Base-by-base conservation (phyloP, 768 basidiomycete species). In the Leccinum uliginosum region DNA sequence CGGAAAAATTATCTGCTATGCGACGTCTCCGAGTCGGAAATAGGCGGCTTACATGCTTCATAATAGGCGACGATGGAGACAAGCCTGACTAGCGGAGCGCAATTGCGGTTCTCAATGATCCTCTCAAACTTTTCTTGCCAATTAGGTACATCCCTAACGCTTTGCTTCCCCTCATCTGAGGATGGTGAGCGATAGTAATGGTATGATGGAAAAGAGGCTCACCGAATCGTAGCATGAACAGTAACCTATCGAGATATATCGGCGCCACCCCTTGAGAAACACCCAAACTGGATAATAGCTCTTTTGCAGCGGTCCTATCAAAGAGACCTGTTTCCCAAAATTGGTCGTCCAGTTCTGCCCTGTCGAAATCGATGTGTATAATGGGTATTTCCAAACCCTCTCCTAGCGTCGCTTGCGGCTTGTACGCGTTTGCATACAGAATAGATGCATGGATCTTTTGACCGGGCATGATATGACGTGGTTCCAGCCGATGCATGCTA, bases 251-350 rank as follows among this genome's bases (percentile, higher is more conserved):
- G 17, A 40, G 38, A 40, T 40, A 40, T n/a, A 40, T n/a, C n/a
- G 9, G 38, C 4, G 10, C n/a, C 10, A 40, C 38, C 38, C 38
- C 38, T 40, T 40, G 10, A n/a, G 19, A n/a, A 40, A 40, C 38
- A 5, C n/a, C n/a, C 17, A 40, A 40, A 10, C 38, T n/a, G n/a
- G n/a, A 40, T 4, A 40, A 40, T 4, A 40, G n/a, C n/a, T 40
- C 38, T 40, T 10, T n/a, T 40, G 38, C 38, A 10, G 38, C 38
- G 10, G 38, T 54, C 12, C 49, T 14, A 15, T 57, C 60, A 26
- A 63, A 63, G 17, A 59, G 29, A 15, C 43, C 54, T 2, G 48
- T 52, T 27, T 63, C 62, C 60, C 62, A 63, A 6, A 58, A 5
- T 45, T 11, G 59, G 11, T 30, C 2, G n/a, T 49, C 29, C n/a